These are phyloP conservation scores for Elaeagnus macrophylla DNA, from an alignment of 306 rosid species.

Conservation along the genomic window DNA sequence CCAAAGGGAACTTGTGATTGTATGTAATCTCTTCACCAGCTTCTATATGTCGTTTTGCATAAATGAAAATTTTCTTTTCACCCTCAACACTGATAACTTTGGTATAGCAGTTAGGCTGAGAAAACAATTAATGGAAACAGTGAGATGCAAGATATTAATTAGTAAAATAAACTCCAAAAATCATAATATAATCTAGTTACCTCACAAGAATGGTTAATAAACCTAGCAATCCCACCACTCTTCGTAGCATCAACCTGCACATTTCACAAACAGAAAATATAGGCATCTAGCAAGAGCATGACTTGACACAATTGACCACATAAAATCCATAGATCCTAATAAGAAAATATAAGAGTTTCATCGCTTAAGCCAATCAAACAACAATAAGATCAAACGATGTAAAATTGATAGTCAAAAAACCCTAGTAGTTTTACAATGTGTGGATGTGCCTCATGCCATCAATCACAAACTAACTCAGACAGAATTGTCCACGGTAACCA, in stretches of 20 bases:
- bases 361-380: no score
- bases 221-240: constrained; percentile 94
- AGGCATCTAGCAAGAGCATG: constrained; percentile 1
- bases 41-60: constrained; percentile 82
- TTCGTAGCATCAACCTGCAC: constrained; percentile 95
- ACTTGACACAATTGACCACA: constrained; percentile 2
- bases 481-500: no score
- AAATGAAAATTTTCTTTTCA: constrained; percentile 78
- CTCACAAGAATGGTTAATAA: constrained; percentile 96
- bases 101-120: constrained; percentile 97
- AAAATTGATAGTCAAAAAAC: no score
- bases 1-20: constrained; percentile 96
- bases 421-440: no score
- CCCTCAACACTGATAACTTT: constrained; percentile 94
- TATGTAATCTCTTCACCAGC: constrained; percentile 93
- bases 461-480: no score
- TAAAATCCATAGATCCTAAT: not conserved
- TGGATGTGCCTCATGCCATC: no score
- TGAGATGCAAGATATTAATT: constrained; percentile 4
- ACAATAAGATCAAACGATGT: no score
- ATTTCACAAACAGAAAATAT: constrained; percentile 19
- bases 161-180: not conserved
- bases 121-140: constrained; percentile 19
- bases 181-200: constrained; percentile 25
- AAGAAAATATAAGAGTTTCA: not conserved